These are phyloP conservation scores for Corniculantispora saksenae DNA, from an alignment of 2,329 filamentous ascomycete genomes.

Conservation along the genomic window DNA sequence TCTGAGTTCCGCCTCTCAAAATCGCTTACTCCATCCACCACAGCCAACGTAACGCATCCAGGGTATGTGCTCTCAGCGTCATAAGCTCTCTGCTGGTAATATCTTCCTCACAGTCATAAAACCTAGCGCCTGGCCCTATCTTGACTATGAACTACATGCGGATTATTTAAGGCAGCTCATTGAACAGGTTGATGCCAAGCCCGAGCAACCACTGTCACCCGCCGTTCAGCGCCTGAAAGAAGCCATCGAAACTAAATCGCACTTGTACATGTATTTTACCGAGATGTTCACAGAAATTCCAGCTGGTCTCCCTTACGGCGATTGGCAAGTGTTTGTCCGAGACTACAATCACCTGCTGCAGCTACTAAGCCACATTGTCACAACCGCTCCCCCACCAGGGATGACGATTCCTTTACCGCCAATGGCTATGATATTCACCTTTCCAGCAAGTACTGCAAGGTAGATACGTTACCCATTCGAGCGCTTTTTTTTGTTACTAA, in stretches of 20 bases:
- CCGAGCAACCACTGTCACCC: slow-evolving; percentile 4
- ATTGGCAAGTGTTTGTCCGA: background rate
- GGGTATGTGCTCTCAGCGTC: background rate
- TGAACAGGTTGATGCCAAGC: background rate
- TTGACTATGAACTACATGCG: background rate
- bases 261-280: slow-evolving; percentile 17
- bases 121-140: background rate
- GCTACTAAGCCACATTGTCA: slow-evolving; percentile 12
- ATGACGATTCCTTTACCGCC: background rate
- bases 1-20: background rate
- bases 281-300: slow-evolving; percentile 14
- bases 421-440: slow-evolving; percentile 32
- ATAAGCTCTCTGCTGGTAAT: too few relatives aligned
- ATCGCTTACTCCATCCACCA: background rate
- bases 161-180: background rate
- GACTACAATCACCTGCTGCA: slow-evolving; percentile 11
- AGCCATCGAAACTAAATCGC: slow-evolving; percentile 10
- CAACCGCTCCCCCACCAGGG: slow-evolving; percentile 37
- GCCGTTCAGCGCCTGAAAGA: slow-evolving; percentile 10
- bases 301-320: background rate
- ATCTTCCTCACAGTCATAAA: background rate
- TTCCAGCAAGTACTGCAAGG: slow-evolving; percentile 56
- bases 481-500: too few relatives aligned
- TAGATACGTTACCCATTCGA: too few relatives aligned
- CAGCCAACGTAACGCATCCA: too few relatives aligned